Percentiles rank a stretch among this genome's conserved stretches.
These are phyloP conservation scores for Balakata baccata DNA, from an alignment of 345 rosid species.

Conservation along the genomic window DNA sequence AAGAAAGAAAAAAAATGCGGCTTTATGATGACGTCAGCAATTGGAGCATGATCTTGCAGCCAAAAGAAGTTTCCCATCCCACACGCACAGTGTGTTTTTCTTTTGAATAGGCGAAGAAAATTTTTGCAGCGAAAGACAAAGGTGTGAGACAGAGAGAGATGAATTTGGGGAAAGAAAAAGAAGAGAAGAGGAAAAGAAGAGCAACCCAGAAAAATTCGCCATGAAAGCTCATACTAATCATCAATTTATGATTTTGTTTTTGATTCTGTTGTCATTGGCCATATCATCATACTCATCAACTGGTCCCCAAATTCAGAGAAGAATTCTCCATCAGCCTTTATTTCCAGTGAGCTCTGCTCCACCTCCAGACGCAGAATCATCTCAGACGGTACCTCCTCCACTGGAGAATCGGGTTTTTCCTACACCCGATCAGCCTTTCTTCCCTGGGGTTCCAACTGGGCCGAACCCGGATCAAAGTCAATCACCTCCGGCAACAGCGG, in stretches of 20 bases:
- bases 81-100: neutral
- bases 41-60: slow-evolving; percentile 62
- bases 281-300: neutral
- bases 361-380: slow-evolving; percentile 39
- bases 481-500: slow-evolving; percentile 39
- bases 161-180: slow-evolving; percentile 40
- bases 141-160: slow-evolving; percentile 32
- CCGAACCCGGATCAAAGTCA: slow-evolving; percentile 42
- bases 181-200: slow-evolving; percentile 23
- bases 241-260: slow-evolving; percentile 27
- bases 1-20: slow-evolving; percentile 16
- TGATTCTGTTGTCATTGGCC: slow-evolving; percentile 9
- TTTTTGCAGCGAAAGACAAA: neutral
- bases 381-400: slow-evolving; percentile 49
- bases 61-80: slow-evolving; percentile 51
- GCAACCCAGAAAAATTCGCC: slow-evolving; percentile 41
- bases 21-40: slow-evolving; percentile 43
- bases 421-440: slow-evolving; percentile 78
- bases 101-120: slow-evolving; percentile 1
- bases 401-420: slow-evolving; percentile 39
- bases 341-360: slow-evolving; percentile 59
- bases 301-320: slow-evolving; percentile 32
- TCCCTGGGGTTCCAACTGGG: slow-evolving; percentile 72
- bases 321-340: slow-evolving; percentile 87
- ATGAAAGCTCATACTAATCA: slow-evolving; percentile 40